phyloP scores from a whole-genome alignment of 225 moss, liverwort and hornwort genomes.

The Thuidium tamariscinum region DNA sequence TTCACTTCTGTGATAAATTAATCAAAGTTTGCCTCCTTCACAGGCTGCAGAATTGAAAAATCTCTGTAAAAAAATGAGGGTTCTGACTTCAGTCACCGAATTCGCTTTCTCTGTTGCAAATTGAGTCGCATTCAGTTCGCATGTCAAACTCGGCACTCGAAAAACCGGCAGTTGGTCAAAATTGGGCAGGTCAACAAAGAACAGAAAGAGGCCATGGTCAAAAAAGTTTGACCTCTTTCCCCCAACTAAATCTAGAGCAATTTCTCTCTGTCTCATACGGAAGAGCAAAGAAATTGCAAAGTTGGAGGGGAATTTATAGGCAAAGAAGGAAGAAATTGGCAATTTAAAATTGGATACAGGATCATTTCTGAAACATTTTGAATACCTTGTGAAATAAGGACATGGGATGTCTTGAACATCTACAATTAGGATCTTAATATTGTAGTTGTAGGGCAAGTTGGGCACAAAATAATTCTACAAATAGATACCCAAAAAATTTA shows the following conservation, averaged over 20 bases:
- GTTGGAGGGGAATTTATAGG: background rate
- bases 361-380: background rate
- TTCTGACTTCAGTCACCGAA: background rate
- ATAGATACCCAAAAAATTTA: fast-evolving
- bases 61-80: too few species aligned
- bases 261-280: background rate
- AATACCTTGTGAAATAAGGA: background rate
- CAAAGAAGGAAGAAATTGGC: too few species aligned
- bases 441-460: fast-evolving
- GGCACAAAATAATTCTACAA: fast-evolving
- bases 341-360: background rate
- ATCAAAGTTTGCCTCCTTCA: background rate
- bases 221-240: background rate
- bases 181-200: background rate
- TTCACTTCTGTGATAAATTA: too few species aligned
- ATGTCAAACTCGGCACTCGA: background rate
- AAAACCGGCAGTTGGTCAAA: background rate
- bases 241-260: too few species aligned
- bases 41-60: background rate
- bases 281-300: background rate
- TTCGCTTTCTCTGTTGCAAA: background rate
- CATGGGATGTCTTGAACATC: background rate
- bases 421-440: background rate
- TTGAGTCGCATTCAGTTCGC: too few species aligned
- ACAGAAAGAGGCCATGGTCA: background rate